These are phyloP conservation scores for Paratrypanosoma confusum DNA, from an alignment of 208 protist species.

Conservation along the genomic window DNA sequence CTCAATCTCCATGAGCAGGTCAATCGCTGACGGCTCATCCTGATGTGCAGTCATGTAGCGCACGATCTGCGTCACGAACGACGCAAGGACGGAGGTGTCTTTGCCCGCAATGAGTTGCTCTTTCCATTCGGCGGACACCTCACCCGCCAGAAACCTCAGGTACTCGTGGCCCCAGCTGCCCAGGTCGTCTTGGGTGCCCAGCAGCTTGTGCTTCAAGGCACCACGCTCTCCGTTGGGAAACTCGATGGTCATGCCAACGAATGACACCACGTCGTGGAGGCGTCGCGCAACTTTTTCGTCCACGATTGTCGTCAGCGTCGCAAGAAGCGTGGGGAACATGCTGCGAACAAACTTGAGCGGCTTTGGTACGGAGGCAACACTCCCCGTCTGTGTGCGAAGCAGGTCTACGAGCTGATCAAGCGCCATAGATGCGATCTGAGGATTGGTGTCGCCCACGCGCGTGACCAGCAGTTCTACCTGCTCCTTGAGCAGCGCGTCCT, in stretches of 20 bases:
- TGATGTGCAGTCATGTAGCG: slow-evolving; percentile 94
- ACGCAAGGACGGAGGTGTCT: slow-evolving; percentile 67
- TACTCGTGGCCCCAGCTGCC: slow-evolving; percentile 99
- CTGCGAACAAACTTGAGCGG: slow-evolving; percentile 98
- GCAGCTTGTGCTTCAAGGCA: slow-evolving; percentile 93
- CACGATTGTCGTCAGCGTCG: slow-evolving; percentile 55
- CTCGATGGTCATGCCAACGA: slow-evolving; percentile 97
- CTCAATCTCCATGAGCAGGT: slow-evolving; percentile 97
- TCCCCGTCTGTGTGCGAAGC: slow-evolving; percentile 92
- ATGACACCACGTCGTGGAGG: slow-evolving; percentile 96
- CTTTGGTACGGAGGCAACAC: slow-evolving; percentile 99
- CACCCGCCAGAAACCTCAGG: slow-evolving; percentile 90
- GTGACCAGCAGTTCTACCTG: slow-evolving; percentile 91
- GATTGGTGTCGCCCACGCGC: slow-evolving; percentile 62
- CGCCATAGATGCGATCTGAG: slow-evolving; percentile 66
- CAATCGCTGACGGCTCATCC: slow-evolving; percentile 96
- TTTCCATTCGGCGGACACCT: slow-evolving; percentile 92
- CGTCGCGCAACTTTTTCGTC: slow-evolving; percentile 41
- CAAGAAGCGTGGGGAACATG: slow-evolving; percentile 91
- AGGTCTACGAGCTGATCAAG: slow-evolving; percentile 88
- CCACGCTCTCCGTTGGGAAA: slow-evolving; percentile 40
- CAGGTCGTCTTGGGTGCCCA: slow-evolving; percentile 90
- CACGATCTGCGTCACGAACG: slow-evolving; percentile 91
- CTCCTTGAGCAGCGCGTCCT: slow-evolving; percentile 91
- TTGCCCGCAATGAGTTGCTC: slow-evolving; percentile 25